These are phyloP conservation scores for Wickerhamomyces hampshirensis DNA, from an alignment of 805 yeast species.

Conservation along the genomic window DNA sequence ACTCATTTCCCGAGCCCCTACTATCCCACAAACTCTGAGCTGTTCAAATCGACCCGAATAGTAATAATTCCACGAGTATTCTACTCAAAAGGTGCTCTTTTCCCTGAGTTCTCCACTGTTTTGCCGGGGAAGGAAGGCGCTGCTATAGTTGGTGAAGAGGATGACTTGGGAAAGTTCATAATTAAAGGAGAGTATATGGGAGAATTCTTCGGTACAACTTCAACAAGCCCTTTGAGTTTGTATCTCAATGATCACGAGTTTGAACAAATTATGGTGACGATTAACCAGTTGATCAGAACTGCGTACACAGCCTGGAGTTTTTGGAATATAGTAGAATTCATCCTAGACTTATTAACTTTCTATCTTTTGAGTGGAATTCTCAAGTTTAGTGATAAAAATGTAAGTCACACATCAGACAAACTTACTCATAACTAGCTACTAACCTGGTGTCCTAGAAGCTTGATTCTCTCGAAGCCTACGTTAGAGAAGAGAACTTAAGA, in stretches of 20 bases:
- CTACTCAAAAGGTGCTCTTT: constrained; percentile 27
- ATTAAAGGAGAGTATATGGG: constrained; percentile 36
- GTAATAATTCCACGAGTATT: constrained; percentile 59
- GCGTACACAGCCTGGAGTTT: constrained; percentile 37
- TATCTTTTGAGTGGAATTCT: constrained; percentile 37
- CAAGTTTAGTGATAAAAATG: constrained; percentile 23
- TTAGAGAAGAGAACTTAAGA: constrained; percentile 28
- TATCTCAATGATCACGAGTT: constrained; percentile 37
- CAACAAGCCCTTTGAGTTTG: constrained; percentile 45
- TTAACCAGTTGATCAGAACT: constrained; percentile 38
- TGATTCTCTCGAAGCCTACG: constrained; percentile 40
- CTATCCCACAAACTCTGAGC: constrained; percentile 27
- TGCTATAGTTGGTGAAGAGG: constrained; percentile 34
- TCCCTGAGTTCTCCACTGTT: constrained; percentile 51
- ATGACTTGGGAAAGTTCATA: background rate
- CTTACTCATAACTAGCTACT: background rate
- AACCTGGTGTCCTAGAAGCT: constrained; percentile 35
- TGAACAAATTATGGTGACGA: constrained; percentile 31
- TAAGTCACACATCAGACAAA: constrained; percentile 1
- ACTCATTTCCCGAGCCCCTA: constrained; percentile 68
- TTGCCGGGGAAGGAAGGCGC: constrained; percentile 65
- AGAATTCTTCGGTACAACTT: constrained; percentile 46
- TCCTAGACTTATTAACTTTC: constrained; percentile 34
- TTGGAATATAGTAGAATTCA: constrained; percentile 35
- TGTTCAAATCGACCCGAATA: constrained; percentile 42